Evolutionary conservation across 2,329 filamentous ascomycete genomes (phyloP), one percentile per base, ranked within the genome.

Genomic region (Whalleya microplaca): DNA sequence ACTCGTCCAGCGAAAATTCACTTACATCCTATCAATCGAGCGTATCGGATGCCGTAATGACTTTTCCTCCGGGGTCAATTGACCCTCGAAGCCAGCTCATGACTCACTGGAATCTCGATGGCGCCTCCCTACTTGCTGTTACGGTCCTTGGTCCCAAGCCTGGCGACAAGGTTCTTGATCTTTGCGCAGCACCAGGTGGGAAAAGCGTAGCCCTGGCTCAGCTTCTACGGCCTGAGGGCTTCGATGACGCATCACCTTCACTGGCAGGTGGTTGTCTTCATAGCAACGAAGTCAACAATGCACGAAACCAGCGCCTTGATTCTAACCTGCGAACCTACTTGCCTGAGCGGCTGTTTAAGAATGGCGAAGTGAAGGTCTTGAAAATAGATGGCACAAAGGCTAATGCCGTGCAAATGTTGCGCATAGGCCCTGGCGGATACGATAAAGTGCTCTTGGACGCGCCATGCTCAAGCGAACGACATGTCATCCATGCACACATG

Each of bases 361-460:
- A 43, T 16, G 65, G 61, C 2, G 62, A 64, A 23, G 62, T 67
- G 3, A 62, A 54, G 48, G 64, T 69, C 6, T 45, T 71, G 29
- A 64, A 61, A 32, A 53, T 70, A 21, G 68, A 71, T 48, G 68
- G 64, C 23, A 52, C 67, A 5, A 64, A 68, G 16, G 42, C 61
- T 19, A 65, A 64, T 9, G 61, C 66, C 6, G 54, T 67, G 12
- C 64, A 64, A n/a, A 62, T 63, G 21, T 60, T 72, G 0, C 66
- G 68, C 0, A 62, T 68, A 7, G 71, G 71, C 0, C 58, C 64
- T 1, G 69, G 67, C 2, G 69, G 70, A 8, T 77, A 75, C 56
- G 75, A 77, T 53, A 74, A 72, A 48, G 72, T 76, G 0, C 66
- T 77, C 2, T 66, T 76, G 5, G 75, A 77, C 53, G 74, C 74